phyloP scores from a whole-genome alignment of 495 filamentous ascomycete genomes.

The Parathielavia hyrcaniae region DNA sequence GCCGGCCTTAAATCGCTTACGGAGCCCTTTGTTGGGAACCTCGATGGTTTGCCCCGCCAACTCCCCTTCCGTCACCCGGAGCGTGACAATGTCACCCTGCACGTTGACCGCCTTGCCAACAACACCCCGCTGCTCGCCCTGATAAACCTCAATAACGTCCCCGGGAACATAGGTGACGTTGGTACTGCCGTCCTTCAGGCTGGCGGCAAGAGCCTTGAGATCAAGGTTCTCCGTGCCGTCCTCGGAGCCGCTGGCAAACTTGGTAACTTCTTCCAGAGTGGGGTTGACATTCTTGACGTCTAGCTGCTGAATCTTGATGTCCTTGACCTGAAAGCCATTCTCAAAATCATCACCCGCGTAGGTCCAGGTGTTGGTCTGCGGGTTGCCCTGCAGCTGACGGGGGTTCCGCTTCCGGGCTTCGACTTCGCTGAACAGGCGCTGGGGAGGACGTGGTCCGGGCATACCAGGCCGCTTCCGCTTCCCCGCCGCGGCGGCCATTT shows the following conservation, averaged over 20 bases:
- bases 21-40: slow-evolving; percentile 83
- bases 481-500: slow-evolving; percentile 50
- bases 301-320: slow-evolving; percentile 81
- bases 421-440: slow-evolving; percentile 84
- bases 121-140: slow-evolving; percentile 92
- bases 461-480: slow-evolving; percentile 73
- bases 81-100: slow-evolving; percentile 84
- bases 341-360: slow-evolving; percentile 84
- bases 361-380: slow-evolving; percentile 64
- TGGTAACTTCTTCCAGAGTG: slow-evolving; percentile 87
- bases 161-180: slow-evolving; percentile 81
- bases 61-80: slow-evolving; percentile 78
- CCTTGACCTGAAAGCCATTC: slow-evolving; percentile 89
- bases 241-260: slow-evolving; percentile 78
- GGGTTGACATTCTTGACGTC: slow-evolving; percentile 85
- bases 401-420: slow-evolving; percentile 86
- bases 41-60: slow-evolving; percentile 80
- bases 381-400: slow-evolving; percentile 59
- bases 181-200: slow-evolving; percentile 68
- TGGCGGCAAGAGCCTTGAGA: slow-evolving; percentile 79
- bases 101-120: slow-evolving; percentile 79
- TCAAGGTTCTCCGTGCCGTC: slow-evolving; percentile 93
- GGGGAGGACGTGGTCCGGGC: slow-evolving; percentile 65
- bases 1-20: slow-evolving; percentile 87
- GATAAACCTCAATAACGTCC: slow-evolving; percentile 90